Evolutionary conservation across 805 yeast genomes (phyloP), one percentile per base, ranked within the genome.

Genomic region (Candida pseudoglaebosa): DNA sequence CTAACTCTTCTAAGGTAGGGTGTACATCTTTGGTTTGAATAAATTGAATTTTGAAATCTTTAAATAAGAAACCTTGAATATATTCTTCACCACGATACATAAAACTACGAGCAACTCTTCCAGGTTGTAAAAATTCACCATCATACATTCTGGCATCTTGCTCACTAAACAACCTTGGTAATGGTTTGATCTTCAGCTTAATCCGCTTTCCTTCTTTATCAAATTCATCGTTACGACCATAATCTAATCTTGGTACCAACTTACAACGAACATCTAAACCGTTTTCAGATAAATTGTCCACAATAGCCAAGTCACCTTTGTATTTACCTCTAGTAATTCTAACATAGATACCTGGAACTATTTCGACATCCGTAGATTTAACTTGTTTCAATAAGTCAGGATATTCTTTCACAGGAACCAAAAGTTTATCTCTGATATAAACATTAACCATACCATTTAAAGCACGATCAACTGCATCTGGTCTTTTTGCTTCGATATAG

Each of bases 211-310:
- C 82, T 15, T 65, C 66, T 26, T 53, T 50, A 45, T 79, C 86
- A 42, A 74, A 44, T 20, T 66, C 75, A 45, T 67, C 72, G 32
- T 73, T 69, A 48, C 81, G 78, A 41, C 95, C 96, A 61, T 93
- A 91, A 58, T 91, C 97, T 43, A 93, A 65, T 53, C 99, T 79
- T 26, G 99, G 99, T 24, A 93, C 95, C 47, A 93, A 70, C 56
- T 87, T 87, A 50, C 95, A 79, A 52, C 95, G 77, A n/a, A 88
- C 98, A 58, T 91, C 98, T 50, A 93, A 74, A 38, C 96, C 98
- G 56, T 87, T 91, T 54, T 93, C 98, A 43, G 95, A 84, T 46
- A 93, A 74, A 56, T 90, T 89, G 52, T 89, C 96, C 36, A 93
- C 95, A 34, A 88, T 77, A 16, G 96, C 99, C 47, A 93, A 71